A percentile compares a stretch with the other conserved stretches of the same genome.
These are phyloP conservation scores for Barnettozyma populi DNA, from an alignment of 805 yeast species.

Conservation along the genomic window DNA sequence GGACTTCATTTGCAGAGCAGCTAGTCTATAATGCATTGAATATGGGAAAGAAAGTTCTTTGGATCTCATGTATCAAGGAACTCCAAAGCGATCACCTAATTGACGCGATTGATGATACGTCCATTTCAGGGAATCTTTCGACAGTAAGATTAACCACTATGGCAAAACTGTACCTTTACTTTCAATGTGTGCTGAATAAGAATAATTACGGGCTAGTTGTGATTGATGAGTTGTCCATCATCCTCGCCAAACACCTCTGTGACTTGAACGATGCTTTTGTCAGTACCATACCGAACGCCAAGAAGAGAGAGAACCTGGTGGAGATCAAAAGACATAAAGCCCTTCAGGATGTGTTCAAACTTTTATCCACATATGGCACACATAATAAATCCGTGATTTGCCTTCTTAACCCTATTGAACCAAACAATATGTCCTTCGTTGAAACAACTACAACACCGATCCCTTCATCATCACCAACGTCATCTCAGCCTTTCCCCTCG, in stretches of 20 bases:
- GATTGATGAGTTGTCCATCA: conserved; percentile 21
- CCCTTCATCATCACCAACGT: conserved; percentile 1
- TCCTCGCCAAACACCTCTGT: conserved; percentile 11
- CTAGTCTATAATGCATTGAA: conserved; percentile 11
- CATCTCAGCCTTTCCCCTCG: conserved; percentile 3
- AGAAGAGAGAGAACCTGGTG: conserved; percentile 2
- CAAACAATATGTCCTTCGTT: conserved; percentile 20
- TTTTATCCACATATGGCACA: conserved; percentile 13
- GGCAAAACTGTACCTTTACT: conserved; percentile 11
- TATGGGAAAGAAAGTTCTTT: conserved; percentile 15
- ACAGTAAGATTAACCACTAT: conserved; percentile 8
- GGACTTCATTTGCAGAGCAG: conserved; percentile 11
- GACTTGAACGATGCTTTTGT: conserved; percentile 7
- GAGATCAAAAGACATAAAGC: conserved; percentile 9
- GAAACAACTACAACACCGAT: conserved; percentile 6
- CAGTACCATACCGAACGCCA: background rate
- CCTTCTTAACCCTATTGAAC: conserved; percentile 15
- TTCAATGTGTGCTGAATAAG: conserved; percentile 8
- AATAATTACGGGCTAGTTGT: conserved; percentile 14
- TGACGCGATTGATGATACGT: background rate
- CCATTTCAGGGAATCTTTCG: conserved; percentile 1
- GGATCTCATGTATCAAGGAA: conserved; percentile 21
- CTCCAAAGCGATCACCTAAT: conserved; percentile 3
- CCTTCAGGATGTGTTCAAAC: conserved; percentile 14
- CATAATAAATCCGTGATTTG: conserved; percentile 15